A percentile compares a stretch with the other conserved stretches of the same genome.
phyloP scores from a whole-genome alignment of 2,329 filamentous ascomycete genomes.

The Cladosporium sp. region DNA sequence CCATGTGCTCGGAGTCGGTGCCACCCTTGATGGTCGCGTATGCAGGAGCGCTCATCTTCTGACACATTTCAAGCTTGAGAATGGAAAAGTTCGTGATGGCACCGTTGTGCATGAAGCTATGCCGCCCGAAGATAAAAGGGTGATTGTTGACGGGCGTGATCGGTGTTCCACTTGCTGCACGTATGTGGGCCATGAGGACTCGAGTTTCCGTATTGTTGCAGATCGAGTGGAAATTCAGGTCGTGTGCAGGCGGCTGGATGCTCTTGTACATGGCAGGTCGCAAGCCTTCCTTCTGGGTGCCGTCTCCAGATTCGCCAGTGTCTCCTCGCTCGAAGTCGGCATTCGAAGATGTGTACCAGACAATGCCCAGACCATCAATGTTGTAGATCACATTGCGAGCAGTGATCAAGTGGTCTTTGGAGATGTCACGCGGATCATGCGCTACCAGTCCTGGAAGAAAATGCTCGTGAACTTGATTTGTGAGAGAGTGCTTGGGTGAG shows the following conservation, averaged over 20 bases:
- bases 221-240: constrained; percentile 55
- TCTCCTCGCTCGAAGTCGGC: constrained; percentile 41
- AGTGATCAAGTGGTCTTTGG: constrained; percentile 47
- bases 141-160: constrained; percentile 55
- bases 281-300: constrained; percentile 36
- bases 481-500: constrained; percentile 44
- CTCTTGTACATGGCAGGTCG: constrained; percentile 55
- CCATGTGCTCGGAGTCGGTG: constrained; percentile 55
- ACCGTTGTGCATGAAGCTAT: constrained; percentile 59
- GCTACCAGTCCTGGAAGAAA: constrained; percentile 56
- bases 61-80: constrained; percentile 49
- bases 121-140: constrained; percentile 56
- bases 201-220: constrained; percentile 53
- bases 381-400: constrained; percentile 56
- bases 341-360: constrained; percentile 54
- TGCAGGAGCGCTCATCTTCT: constrained; percentile 48
- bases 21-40: constrained; percentile 52
- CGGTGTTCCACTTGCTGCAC: constrained; percentile 50
- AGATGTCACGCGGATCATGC: constrained; percentile 45
- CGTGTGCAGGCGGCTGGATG: constrained; percentile 53
- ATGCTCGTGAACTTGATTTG: constrained; percentile 53
- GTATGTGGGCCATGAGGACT: constrained; percentile 56
- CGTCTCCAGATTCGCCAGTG: constrained; percentile 30
- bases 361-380: constrained; percentile 57
- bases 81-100: constrained; percentile 48